Conservation (phyloP, 257 asterid genomes). For the Fraxinus quadrangulata region DNA sequence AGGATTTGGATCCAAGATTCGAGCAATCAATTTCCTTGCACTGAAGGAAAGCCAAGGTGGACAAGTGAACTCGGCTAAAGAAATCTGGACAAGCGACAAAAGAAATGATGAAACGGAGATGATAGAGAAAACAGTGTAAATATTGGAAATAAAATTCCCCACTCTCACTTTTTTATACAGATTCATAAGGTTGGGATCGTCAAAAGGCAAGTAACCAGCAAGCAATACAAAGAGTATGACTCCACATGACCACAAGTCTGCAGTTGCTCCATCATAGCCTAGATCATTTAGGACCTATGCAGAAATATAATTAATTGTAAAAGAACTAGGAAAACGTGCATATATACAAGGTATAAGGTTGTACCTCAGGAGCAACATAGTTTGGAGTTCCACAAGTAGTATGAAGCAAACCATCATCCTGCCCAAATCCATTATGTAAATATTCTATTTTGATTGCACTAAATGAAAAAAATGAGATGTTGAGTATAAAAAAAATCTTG, state of each 20-base stretch:
- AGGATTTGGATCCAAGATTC: slow-evolving; percentile 86
- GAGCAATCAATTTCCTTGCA: slow-evolving; percentile 73
- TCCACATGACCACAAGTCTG: not conserved
- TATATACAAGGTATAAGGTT: no score
- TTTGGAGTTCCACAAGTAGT: slow-evolving; percentile 68
- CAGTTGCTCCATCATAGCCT: not conserved
- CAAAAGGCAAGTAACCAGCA: no score
- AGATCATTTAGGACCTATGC: not conserved
- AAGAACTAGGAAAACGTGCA: slow-evolving; percentile 33
- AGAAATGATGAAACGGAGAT: no score
- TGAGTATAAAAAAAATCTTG: not conserved
- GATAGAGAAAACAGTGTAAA: no score
- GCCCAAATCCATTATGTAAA: no score
- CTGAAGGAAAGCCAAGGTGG: slow-evolving; percentile 93
- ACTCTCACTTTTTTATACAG: slow-evolving; percentile 4
- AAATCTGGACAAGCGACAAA: slow-evolving; percentile 21
- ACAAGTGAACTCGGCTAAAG: slow-evolving; percentile 77
- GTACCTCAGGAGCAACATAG: no score
- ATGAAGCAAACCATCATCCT: slow-evolving; percentile 33
- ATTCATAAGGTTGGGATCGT: not conserved
- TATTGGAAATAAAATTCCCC: no score
- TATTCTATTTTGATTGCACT: no score
- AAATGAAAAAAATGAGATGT: slow-evolving; percentile 18
- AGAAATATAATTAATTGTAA: slow-evolving; percentile 5
- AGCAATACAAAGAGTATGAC: no score